Percentiles rank a stretch among this genome's conserved stretches.
Evolutionary conservation across 2,329 filamentous ascomycete species (phyloP).

Genomic region (Sodiomyces alkalinus): DNA sequence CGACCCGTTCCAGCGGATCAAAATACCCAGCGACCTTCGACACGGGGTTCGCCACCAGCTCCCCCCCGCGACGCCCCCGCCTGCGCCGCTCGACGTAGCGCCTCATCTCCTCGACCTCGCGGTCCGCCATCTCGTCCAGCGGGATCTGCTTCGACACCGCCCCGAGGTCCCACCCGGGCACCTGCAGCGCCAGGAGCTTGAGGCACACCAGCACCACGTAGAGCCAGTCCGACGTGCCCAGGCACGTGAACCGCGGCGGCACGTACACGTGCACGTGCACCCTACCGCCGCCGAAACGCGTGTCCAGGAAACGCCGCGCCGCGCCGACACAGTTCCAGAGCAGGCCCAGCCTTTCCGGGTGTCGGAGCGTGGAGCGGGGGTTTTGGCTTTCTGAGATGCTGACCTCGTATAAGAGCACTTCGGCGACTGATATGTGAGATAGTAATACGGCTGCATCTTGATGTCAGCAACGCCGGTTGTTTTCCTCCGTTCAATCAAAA

Average conservation of each 20-base stretch:
- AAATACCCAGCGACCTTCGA: conserved; percentile 1
- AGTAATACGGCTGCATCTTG: conserved; percentile 20
- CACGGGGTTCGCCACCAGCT: conserved; percentile 3
- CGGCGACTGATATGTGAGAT: conserved; percentile 26
- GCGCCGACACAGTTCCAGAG: conserved; percentile 29
- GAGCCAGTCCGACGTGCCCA: conserved; percentile 30
- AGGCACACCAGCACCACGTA: conserved; percentile 30
- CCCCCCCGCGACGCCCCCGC: conserved; percentile 1
- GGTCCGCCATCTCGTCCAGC: conserved; percentile 15
- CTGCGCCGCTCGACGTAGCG: conserved; percentile 11
- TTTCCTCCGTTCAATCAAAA: neutral
- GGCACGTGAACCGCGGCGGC: conserved; percentile 24
- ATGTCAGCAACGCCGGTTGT: neutral
- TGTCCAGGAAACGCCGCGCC: conserved; percentile 22
- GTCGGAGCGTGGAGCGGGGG: conserved; percentile 14
- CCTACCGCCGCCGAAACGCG: conserved; percentile 15
- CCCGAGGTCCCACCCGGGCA: conserved; percentile 29
- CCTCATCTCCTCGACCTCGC: conserved; percentile 16
- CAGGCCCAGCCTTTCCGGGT: conserved; percentile 25
- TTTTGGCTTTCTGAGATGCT: conserved; percentile 22
- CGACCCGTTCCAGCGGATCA: conserved; percentile 7
- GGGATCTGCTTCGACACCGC: conserved; percentile 20
- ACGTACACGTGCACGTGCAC: conserved; percentile 11
- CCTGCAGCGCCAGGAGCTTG: conserved; percentile 27
- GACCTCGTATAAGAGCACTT: conserved; percentile 31